phyloP scores from a whole-genome alignment of 139 green algal genomes.

The Mesotaenium endlicherianum region DNA sequence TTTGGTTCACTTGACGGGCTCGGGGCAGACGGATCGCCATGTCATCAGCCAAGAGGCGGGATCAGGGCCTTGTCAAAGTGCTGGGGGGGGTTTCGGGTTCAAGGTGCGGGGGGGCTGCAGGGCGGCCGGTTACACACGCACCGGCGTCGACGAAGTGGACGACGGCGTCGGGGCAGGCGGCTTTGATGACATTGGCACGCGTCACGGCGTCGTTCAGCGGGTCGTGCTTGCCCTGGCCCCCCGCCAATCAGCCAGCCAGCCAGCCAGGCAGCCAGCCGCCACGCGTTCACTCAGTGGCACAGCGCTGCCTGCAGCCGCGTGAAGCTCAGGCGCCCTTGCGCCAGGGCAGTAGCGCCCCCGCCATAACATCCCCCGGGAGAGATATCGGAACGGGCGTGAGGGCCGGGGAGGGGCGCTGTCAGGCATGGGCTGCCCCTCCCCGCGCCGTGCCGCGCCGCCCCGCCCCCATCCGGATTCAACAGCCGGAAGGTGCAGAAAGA shows the following conservation, averaged over 20 bases:
- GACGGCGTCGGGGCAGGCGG: slow-evolving; percentile 38
- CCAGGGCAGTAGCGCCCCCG: too few species aligned
- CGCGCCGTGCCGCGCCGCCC: too few species aligned
- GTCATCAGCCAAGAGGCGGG: neutral
- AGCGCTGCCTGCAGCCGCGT: neutral
- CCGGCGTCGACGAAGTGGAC: slow-evolving; percentile 13
- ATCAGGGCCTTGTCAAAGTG: neutral
- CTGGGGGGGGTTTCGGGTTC: neutral
- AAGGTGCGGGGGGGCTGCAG: neutral
- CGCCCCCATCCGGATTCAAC: too few species aligned
- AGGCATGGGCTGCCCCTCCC: too few species aligned
- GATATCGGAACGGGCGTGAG: too few species aligned
- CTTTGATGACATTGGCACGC: slow-evolving; percentile 59
- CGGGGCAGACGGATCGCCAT: neutral
- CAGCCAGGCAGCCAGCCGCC: neutral
- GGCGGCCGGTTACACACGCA: neutral
- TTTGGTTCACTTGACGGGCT: neutral
- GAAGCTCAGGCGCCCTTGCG: too few species aligned
- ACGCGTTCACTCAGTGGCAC: neutral
- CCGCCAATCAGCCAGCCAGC: neutral
- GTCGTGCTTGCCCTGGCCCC: slow-evolving; percentile 60
- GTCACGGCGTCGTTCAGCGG: slow-evolving; percentile 77
- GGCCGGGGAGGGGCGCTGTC: too few species aligned
- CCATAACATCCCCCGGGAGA: too few species aligned
- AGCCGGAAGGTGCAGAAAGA: too few species aligned